Base-by-base conservation (phyloP, 371 early-diverging fungal genomes). In the Mucor saturninus region DNA sequence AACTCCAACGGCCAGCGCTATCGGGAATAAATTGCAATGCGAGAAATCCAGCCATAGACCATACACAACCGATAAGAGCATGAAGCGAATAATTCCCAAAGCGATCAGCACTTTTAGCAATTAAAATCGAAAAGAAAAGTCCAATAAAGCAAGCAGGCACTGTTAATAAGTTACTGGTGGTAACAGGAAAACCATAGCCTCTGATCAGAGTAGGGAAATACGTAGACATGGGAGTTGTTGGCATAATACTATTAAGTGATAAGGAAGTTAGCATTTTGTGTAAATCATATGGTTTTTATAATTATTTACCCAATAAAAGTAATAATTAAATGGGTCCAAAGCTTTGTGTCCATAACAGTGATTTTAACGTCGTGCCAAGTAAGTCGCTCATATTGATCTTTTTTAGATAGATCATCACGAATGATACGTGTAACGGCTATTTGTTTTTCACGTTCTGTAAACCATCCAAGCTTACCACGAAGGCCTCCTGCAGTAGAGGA, bases 391-490 rank as follows among this genome's bases (percentile, higher is more conserved):
- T 79, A 49, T 42, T 79, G 79, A 2, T 72, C 83, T 4, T 70
- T 68, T 52, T 86, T 81, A 57, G 71, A 68, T 43, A 73, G 53
- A 50, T 85, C 84, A 56, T 85, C 86, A 8, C 80, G 76, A 31
- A 86, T 79, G 6, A 86, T 54, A 6, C 85, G 73, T 5, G 85
- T 84, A 9, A 84, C 76, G 14, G 84, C 84, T 57, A 85, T 84
- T 48, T 75, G 62, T 15, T 59, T 59, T 46, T 83, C 72, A 3
- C 78, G 72, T 7, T 73, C 76, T 2, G 71, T 72, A 52, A 82
- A 63, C 67, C 77, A 82, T 1, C 75, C 77, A 14, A 40, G 30
- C 21, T 72, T 72, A 14, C 76, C 71, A 54, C 81, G 76, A 37
- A 82, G 39, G 3, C 71, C 37, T 5, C 80, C 76, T 26, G 64